Evolutionary conservation across 2,329 filamentous ascomycete species (phyloP), one percentile per base, ranked within the genome.

Genomic region (Cephalotrichum gorgonifer): DNA sequence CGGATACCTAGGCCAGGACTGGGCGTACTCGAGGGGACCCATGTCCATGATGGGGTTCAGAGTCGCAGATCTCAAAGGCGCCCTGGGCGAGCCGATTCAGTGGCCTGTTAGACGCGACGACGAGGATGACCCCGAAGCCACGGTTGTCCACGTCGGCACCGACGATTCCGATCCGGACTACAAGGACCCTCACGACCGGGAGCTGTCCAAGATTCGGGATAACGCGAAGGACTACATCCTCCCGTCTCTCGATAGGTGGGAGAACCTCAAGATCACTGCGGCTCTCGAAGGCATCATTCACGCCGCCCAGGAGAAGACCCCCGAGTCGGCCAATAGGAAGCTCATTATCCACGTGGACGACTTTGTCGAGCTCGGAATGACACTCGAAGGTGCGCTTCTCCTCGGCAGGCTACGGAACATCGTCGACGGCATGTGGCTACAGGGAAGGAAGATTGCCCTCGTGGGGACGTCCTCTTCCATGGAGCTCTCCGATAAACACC

Each of bases 331-430:
- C 56, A 60, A 57, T 60, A 72, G 62, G 22, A 73, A 73, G 23
- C 73, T 89, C 7, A 82, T 97, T 51, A 72, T 94, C 35, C 88
- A 88, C 56, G 69, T 95, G 12, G 79, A 86, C 60, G 88, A 97
- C 61, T 86, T 88, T 58, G 81, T 86, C 48, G 87, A 94, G 54
- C 72, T 98, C 8, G 79, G 76, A 56, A 76, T 78, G 59, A 83
- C 85, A 1, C 63, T 76, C 6, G 81, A 88, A 51, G 88, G 88
- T 11, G 73, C 78, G 2, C 74, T 77, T 22, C 76, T 97, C 28
- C 67, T 96, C 7, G 69, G 73, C 38, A 80, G 83, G 51, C 68
- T 98, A 12, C 81, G 86, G 48, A 75, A 78, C 44, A 72, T 85
- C 6, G 79, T 95, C 25, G 83, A 90, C 57, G 76, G 78, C 51